Conservation (phyloP, 345 rosid species). For the Brassica nigra region DNA sequence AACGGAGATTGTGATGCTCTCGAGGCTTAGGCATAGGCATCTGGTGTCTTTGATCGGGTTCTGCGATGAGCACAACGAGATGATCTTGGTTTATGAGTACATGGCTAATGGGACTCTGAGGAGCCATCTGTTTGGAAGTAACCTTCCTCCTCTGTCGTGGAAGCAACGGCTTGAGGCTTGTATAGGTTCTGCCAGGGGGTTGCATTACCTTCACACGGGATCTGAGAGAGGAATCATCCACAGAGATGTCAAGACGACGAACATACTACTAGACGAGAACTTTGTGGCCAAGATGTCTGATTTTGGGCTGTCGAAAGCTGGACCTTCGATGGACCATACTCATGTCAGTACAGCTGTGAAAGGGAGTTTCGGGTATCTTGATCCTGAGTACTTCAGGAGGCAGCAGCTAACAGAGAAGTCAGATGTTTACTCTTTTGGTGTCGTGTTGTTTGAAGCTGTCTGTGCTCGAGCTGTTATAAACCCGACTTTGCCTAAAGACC, state of each 20-base stretch:
- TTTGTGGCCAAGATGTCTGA: constrained; percentile 92
- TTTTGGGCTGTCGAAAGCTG: constrained; percentile 79
- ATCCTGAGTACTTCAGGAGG: constrained; percentile 81
- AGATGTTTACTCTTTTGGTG: constrained; percentile 87
- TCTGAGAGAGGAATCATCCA: constrained; percentile 88
- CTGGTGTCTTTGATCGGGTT: constrained; percentile 87
- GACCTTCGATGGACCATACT: constrained; percentile 88
- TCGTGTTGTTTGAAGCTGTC: constrained; percentile 77
- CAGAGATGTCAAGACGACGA: constrained; percentile 88
- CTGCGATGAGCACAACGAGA: constrained; percentile 84
- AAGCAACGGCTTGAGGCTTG: constrained; percentile 81
- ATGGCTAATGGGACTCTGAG: constrained; percentile 89
- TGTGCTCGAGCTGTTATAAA: constrained; percentile 92
- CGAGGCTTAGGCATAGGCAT: constrained; percentile 86
- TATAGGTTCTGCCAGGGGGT: constrained; percentile 83
- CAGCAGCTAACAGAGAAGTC: constrained; percentile 91
- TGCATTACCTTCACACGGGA: constrained; percentile 93
- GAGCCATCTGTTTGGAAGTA: constrained; percentile 79
- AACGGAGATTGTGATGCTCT: constrained; percentile 90
- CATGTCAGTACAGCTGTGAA: constrained; percentile 96
- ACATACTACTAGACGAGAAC: constrained; percentile 74
- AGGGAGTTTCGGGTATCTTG: constrained; percentile 93
- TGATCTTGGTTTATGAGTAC: constrained; percentile 92
- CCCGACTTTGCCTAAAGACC: constrained; percentile 84
- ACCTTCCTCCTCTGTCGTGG: constrained; percentile 74